Base-by-base conservation (phyloP, 352 stramenopile species). In the Globisporangium radiosum region DNA sequence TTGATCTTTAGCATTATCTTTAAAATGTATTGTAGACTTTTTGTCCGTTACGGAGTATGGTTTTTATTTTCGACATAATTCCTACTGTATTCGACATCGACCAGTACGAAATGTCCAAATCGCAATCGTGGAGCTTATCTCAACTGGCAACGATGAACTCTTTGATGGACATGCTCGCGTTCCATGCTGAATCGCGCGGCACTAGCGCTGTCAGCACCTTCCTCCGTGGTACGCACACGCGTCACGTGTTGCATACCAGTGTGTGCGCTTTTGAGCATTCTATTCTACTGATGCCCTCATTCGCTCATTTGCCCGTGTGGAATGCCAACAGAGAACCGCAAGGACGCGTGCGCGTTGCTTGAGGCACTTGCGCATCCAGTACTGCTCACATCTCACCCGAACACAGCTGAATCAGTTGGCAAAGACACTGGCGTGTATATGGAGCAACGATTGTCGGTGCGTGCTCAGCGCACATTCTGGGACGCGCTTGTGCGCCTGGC, bases 401-500 rank as follows among this genome's bases (percentile, higher is more conserved):
- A 1, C 25, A 3, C 17, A 36, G 44, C 5, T 40, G 6, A n/a
- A 11, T 8, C 50, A 11, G 43, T 51, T 11, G 52, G 40, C 56
- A 42, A 49, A 52, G 57, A 64, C 33, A 64, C 74, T 33, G 73
- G 76, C 0, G 50, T 90, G 0, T 51, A 65, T 7, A 63, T 90
- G 40, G 76, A 91, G 48, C 57, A 71, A 36, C 13, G 44, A 38
- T 50, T 85, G 43, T 47, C 66, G 8, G 37, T 80, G 25, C 33
- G 54, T 17, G 70, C 68, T 4, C 81, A 91, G 56, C 76, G 81
- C 0, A 73, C 85, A 40, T 63, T 87, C 19, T 91, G 76, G 78
- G 86, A 76, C 47, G 75, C 75, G 39, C 60, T 88, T 33, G 70
- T 71, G 45, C 57, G 38, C 1, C 64, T 50, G 4, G 5, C n/a